Percentiles rank a stretch among this genome's conserved stretches.
Conservation (phyloP, 2,329 filamentous ascomycete genomes). For the Fusarium gaditjirri region DNA sequence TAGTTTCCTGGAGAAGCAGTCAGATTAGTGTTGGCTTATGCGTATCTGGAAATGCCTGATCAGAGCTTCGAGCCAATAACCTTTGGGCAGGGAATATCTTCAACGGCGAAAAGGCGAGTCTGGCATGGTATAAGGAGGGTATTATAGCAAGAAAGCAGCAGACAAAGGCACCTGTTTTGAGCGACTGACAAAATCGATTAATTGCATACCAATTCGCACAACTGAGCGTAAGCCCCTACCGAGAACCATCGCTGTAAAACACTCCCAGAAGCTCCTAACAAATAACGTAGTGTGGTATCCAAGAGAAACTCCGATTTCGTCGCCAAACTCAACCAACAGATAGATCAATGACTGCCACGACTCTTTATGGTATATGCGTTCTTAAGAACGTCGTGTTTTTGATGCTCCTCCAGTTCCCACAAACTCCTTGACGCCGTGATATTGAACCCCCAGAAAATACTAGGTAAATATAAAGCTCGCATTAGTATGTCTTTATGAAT, state of each 20-base stretch:
- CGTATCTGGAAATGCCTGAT: no score
- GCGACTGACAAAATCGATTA: conserved; percentile 14
- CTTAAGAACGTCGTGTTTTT: conserved; percentile 24
- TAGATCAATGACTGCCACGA: conserved; percentile 4
- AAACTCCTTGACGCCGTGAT: conserved; percentile 22
- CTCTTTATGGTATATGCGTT: conserved; percentile 25
- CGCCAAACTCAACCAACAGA: background rate
- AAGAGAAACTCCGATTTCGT: conserved; percentile 1
- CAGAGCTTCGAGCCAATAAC: background rate
- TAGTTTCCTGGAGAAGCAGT: conserved; percentile 80
- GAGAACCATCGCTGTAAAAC: background rate
- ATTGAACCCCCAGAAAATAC: background rate
- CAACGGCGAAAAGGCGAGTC: background rate
- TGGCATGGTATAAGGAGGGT: background rate
- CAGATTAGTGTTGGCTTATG: conserved; percentile 27
- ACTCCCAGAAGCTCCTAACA: background rate
- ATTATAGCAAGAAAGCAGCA: background rate
- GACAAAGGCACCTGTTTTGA: background rate
- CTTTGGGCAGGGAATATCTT: background rate
- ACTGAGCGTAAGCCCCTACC: background rate
- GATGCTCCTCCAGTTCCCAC: background rate
- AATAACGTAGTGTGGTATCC: background rate
- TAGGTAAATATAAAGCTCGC: background rate
- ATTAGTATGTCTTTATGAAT: background rate
- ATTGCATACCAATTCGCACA: conserved; percentile 4